Percentiles rank a stretch among this genome's conserved stretches.
Conservation (phyloP, 192 early-diverging fungal species). For the Chytriomyces confervae region DNA sequence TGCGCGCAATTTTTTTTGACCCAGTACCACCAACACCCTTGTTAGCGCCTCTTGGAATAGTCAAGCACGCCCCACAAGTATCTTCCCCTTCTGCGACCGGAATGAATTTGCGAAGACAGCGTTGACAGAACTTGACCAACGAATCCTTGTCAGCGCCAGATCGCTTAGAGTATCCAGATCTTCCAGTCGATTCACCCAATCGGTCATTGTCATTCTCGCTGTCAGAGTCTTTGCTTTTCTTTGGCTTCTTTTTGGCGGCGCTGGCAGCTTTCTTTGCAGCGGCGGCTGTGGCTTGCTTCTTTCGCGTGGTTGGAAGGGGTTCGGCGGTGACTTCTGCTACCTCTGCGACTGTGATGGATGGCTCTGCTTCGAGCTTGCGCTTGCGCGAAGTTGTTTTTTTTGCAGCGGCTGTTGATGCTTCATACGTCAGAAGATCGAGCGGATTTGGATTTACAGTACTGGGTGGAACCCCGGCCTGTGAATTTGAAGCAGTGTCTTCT, state of each 20-base stretch:
- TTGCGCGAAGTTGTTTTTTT: not conserved
- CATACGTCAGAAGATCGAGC: not conserved
- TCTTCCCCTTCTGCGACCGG: constrained; percentile 17
- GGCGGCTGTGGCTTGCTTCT: not conserved
- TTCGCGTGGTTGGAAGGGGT: not conserved
- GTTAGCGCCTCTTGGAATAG: constrained; percentile 16
- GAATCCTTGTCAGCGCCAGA: not conserved
- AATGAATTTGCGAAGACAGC: constrained; percentile 34
- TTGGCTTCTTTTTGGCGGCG: not conserved
- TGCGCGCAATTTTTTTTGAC: not conserved
- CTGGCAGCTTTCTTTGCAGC: not conserved
- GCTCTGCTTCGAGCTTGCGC: not conserved
- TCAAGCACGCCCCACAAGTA: constrained; percentile 31
- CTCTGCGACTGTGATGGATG: not conserved
- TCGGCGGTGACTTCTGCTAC: not conserved
- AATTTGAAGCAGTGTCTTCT: not conserved
- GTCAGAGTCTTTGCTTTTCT: constrained; percentile 1
- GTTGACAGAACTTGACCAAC: constrained; percentile 18
- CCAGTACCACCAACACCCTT: not conserved
- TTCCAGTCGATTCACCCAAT: not conserved
- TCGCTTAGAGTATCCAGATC: constrained; percentile 18
- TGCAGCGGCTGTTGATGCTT: not conserved
- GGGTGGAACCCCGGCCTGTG: not conserved
- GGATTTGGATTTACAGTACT: not conserved
- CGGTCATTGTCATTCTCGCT: not conserved